Percentiles rank a stretch among this genome's conserved stretches.
These are phyloP conservation scores for Gossypium stocksii DNA, from an alignment of 345 rosid genomes.

Conservation along the genomic window DNA sequence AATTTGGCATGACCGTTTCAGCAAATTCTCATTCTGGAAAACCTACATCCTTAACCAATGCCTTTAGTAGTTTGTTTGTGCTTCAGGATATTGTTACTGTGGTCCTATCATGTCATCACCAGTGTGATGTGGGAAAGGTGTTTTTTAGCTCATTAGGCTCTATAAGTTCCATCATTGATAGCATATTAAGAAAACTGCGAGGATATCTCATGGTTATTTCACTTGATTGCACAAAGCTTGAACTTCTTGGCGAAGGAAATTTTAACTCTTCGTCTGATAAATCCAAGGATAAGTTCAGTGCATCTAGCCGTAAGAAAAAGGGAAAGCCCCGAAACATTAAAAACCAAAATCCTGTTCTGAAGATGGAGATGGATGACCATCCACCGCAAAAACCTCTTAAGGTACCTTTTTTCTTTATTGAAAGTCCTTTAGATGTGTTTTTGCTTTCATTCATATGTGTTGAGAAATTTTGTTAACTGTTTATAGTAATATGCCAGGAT, in stretches of 20 bases:
- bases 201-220: conserved; percentile 65
- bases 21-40: conserved; percentile 28
- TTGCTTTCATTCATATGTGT: conserved; percentile 3
- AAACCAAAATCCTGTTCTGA: conserved; percentile 35
- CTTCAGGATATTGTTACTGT: conserved; percentile 51
- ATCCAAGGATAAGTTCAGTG: conserved; percentile 46
- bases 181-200: conserved; percentile 65
- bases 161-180: conserved; percentile 57
- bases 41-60: conserved; percentile 29
- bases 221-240: conserved; percentile 69
- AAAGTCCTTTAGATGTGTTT: conserved; percentile 3
- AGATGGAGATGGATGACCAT: conserved; percentile 23
- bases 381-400: conserved; percentile 30
- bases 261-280: conserved; percentile 40
- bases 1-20: conserved; percentile 28
- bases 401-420: conserved; percentile 39
- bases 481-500: conserved; percentile 35
- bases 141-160: conserved; percentile 71
- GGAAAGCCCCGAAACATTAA: conserved; percentile 44
- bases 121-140: conserved; percentile 33
- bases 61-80: conserved; percentile 46
- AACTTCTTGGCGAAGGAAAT: conserved; percentile 67
- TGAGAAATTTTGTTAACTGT: conserved; percentile 11
- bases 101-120: conserved; percentile 36
- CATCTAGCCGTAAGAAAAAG: conserved; percentile 51